Conservation (phyloP, 768 basidiomycete species). For the Saitozyma sp. region DNA sequence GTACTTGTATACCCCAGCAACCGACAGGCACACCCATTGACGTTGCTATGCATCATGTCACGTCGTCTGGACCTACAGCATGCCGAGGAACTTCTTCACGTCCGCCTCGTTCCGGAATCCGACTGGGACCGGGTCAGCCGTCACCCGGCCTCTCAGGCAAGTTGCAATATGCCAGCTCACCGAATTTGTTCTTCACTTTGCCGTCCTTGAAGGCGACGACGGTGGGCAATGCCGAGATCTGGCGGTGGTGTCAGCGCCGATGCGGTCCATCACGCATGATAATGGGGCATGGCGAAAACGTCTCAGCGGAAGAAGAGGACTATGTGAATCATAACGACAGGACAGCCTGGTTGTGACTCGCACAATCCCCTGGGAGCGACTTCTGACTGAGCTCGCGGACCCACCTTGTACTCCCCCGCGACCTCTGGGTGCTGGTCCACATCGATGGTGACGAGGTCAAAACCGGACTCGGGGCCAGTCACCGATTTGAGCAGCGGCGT, state of each 20-base stretch:
- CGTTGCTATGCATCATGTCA: not conserved
- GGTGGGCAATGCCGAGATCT: slow-evolving; percentile 46
- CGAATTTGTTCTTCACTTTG: slow-evolving; percentile 41
- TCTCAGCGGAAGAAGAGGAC: no score
- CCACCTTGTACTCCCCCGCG: slow-evolving; percentile 43
- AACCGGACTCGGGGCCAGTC: slow-evolving; percentile 31
- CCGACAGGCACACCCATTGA: no score
- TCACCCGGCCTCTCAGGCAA: not conserved
- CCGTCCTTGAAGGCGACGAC: slow-evolving; percentile 50
- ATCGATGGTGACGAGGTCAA: slow-evolving; percentile 37
- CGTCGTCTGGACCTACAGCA: slow-evolving; percentile 11
- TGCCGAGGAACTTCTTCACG: slow-evolving; percentile 38
- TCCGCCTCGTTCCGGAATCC: slow-evolving; percentile 34
- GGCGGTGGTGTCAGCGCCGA: not conserved
- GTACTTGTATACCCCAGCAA: no score
- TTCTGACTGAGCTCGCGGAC: slow-evolving; percentile 1
- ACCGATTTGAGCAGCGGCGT: slow-evolving; percentile 40
- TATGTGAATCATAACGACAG: no score
- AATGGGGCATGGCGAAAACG: no score
- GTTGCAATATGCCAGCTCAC: slow-evolving; percentile 19
- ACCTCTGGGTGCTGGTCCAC: slow-evolving; percentile 41
- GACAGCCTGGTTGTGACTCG: not conserved
- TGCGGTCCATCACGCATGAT: not conserved
- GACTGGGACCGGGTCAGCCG: slow-evolving; percentile 17
- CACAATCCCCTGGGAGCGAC: not conserved